Evolutionary conservation across 345 rosid species (phyloP).

Genomic region (Draba incana): DNA sequence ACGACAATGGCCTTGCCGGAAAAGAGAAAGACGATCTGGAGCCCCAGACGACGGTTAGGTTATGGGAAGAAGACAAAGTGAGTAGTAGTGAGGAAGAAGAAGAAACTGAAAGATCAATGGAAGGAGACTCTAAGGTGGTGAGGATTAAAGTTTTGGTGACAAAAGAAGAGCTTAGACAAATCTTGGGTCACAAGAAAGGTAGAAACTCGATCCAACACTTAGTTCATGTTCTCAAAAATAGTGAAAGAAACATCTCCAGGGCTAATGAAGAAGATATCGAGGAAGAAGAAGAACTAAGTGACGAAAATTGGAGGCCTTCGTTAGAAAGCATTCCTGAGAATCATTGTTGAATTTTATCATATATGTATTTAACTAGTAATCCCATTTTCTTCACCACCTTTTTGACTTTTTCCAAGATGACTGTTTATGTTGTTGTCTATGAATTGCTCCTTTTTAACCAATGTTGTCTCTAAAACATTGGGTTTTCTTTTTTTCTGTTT

Average conservation of each 20-base stretch:
- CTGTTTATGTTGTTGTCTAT: constrained; percentile 17
- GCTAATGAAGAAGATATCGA: not conserved
- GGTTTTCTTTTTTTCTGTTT: not conserved
- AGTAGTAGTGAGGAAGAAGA: constrained; percentile 19
- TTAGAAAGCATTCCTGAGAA: constrained; percentile 71
- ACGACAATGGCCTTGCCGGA: constrained; percentile 27
- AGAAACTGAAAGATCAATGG: constrained; percentile 18
- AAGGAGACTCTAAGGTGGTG: constrained; percentile 39
- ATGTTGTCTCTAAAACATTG: constrained; percentile 25
- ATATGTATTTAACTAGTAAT: constrained; percentile 11
- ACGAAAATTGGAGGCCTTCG: constrained; percentile 54
- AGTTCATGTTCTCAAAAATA: constrained; percentile 48
- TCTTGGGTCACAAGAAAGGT: constrained; percentile 45
- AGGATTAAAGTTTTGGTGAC: constrained; percentile 68
- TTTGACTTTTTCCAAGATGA: constrained; percentile 10
- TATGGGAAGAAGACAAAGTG: constrained; percentile 27
- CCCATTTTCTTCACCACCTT: not conserved
- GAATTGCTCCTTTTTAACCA: constrained; percentile 28
- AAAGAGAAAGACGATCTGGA: constrained; percentile 47
- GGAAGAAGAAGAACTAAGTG: not conserved
- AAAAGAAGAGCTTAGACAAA: constrained; percentile 60
- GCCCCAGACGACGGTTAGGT: constrained; percentile 30
- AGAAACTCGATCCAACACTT: constrained; percentile 51
- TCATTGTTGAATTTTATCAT: constrained; percentile 24
- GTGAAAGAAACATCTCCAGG: constrained; percentile 37